A percentile compares a stretch with the other conserved stretches of the same genome.
Conservation (phyloP, 768 basidiomycete species). For the Trametes gibbosa region DNA sequence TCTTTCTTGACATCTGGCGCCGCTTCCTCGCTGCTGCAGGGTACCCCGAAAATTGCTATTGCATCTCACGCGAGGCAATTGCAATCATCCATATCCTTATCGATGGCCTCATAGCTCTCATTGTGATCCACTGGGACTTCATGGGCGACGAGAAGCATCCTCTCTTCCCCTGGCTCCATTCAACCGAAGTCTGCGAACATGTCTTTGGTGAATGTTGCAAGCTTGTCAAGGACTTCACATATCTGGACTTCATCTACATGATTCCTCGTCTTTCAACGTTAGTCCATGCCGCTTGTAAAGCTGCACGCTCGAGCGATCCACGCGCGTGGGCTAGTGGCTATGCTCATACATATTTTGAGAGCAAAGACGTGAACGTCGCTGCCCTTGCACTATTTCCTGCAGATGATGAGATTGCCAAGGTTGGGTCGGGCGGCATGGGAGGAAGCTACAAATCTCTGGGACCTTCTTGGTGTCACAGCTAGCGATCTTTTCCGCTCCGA, state of each 20-base stretch:
- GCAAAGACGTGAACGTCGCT: not conserved
- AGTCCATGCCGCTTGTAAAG: not conserved
- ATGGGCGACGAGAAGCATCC: conserved; percentile 20
- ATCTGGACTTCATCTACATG: conserved; percentile 33
- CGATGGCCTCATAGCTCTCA: conserved; percentile 32
- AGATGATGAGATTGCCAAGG: not conserved
- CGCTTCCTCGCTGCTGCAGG: conserved; percentile 24
- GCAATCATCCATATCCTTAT: conserved; percentile 34
- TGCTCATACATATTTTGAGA: not conserved
- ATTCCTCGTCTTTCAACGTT: conserved; percentile 27
- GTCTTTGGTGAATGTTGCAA: conserved; percentile 31
- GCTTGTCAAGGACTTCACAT: conserved; percentile 35
- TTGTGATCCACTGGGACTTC: conserved; percentile 35
- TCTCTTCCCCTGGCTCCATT: conserved; percentile 37
- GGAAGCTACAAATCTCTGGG: not conserved
- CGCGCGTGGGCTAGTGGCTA: not conserved
- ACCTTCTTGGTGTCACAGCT: not conserved
- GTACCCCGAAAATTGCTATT: conserved; percentile 25
- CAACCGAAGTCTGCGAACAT: conserved; percentile 36
- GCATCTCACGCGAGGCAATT: conserved; percentile 33
- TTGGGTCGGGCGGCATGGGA: not conserved
- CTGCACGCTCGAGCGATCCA: not conserved
- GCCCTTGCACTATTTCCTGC: not conserved
- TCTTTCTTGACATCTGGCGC: conserved; percentile 29
- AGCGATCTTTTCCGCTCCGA: not conserved